Evolutionary conservation across 164 flowering plant species (phyloP), one percentile per base, ranked within the genome.

Genomic region (Aristolochia contorta): DNA sequence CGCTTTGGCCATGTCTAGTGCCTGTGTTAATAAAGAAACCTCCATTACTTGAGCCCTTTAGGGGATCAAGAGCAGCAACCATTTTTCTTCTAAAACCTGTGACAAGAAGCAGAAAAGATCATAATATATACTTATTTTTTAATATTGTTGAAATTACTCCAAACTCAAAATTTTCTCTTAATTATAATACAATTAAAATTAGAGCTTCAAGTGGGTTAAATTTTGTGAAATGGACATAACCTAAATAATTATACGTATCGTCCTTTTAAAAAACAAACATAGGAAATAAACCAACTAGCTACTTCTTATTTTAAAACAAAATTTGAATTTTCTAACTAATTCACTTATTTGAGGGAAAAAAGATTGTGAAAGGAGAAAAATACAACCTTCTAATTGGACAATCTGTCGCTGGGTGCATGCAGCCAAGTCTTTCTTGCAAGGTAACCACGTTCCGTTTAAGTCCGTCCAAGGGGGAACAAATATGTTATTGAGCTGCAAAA

Each of bases 1-100:
- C 96, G 62, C 91, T 86, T 65, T 94, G 99, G 81, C 99, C 91
- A 75, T 94, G 97, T 60, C 91, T 79, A 61, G 89, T 91, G 71
- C 99, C 91, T 25, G 99, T 91, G 65, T 94, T 94, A 67, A 94
- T 78, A 64, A 74, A 90, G 79, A 82, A 50, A 24, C 96, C 99
- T 33, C 83, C 93, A 18, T 72, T 69, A 56, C 56, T 69, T 19
- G 89, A 86, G 57, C 65, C 30, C 32, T 32, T 23, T 45, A 65
- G 65, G 82, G 84, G 30, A 50, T 46, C 45, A 65, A 90, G 55
- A 22, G 89, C 80, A 51, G 41, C 60, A 63, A 93, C 69, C 99
- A 93, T 88, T 45, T 82, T 76, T 43, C 53, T 32, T 72, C 99
- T 80, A 64, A 88, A 80, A 63, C 73, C 97, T 92, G 77, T 19